Evolutionary conservation across 495 filamentous ascomycete genomes (phyloP).

Genomic region (Aspergillus ellipticus): DNA sequence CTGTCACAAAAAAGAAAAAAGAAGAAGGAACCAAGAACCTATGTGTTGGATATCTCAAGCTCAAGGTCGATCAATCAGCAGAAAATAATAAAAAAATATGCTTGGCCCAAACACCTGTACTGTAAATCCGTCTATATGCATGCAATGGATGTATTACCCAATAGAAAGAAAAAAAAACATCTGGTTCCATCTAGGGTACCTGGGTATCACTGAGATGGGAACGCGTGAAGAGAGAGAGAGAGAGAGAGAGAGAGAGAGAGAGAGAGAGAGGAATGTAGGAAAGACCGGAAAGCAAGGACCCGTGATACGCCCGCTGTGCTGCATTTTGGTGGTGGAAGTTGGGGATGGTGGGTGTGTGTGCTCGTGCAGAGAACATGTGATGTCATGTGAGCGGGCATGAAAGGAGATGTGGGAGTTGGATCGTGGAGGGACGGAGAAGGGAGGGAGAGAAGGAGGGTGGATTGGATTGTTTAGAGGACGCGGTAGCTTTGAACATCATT

Average conservation of each 20-base stretch:
- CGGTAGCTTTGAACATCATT: constrained; percentile 21
- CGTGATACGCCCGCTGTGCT: not conserved
- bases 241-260: too few relatives aligned
- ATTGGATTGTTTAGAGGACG: constrained; percentile 22
- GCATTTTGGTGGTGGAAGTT: not conserved
- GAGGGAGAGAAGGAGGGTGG: not conserved
- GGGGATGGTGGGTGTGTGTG: not conserved
- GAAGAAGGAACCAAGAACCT: constrained; percentile 19
- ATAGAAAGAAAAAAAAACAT: constrained; percentile 2
- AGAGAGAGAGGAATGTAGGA: not conserved
- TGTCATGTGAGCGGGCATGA: not conserved
- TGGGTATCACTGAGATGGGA: too few relatives aligned
- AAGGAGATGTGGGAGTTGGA: constrained; percentile 6
- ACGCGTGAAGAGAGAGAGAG: not conserved
- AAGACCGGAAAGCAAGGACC: too few relatives aligned
- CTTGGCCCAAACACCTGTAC: not conserved
- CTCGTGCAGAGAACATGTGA: constrained; percentile 4
- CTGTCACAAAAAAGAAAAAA: constrained; percentile 2
- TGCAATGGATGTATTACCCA: not conserved
- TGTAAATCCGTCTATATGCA: not conserved
- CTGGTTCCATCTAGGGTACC: too few relatives aligned
- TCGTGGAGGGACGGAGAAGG: not conserved
- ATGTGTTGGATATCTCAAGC: constrained; percentile 30
- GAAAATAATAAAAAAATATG: constrained; percentile 3
- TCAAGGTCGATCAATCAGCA: constrained; percentile 15